phyloP scores from a whole-genome alignment of 2,329 filamentous ascomycete species.

The Dothistroma pini region DNA sequence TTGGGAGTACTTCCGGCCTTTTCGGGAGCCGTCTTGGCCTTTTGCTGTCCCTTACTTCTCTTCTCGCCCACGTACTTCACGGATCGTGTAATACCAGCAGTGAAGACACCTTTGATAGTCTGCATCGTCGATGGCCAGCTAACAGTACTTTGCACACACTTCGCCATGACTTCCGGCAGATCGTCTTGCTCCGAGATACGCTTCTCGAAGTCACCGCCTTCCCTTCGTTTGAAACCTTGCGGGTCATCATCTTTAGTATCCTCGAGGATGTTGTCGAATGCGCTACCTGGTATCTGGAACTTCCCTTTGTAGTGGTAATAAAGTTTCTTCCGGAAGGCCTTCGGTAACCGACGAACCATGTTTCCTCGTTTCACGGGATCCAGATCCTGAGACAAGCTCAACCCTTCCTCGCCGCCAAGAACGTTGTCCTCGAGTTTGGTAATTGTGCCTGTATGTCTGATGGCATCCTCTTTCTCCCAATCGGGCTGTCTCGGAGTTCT shows the following conservation, averaged over 20 bases:
- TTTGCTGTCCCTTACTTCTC: conserved; percentile 42
- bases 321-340: conserved; percentile 78
- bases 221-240: conserved; percentile 64
- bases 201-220: conserved; percentile 81
- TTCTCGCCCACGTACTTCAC: conserved; percentile 82
- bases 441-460: conserved; percentile 32
- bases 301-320: conserved; percentile 96
- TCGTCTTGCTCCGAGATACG: conserved; percentile 73
- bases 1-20: background rate
- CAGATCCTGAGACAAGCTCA: conserved; percentile 82
- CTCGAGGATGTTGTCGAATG: conserved; percentile 82
- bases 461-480: conserved; percentile 39
- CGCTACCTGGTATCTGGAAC: conserved; percentile 75
- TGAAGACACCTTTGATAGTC: conserved; percentile 78
- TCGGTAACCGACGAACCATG: conserved; percentile 90
- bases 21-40: conserved; percentile 6
- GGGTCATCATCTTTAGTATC: conserved; percentile 65
- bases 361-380: conserved; percentile 85
- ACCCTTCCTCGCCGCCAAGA: conserved; percentile 38
- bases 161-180: conserved; percentile 66
- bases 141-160: conserved; percentile 81
- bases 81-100: conserved; percentile 67
- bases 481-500: conserved; percentile 48
- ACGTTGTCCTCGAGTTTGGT: conserved; percentile 47
- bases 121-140: conserved; percentile 89